Evolutionary conservation across 805 yeast genomes (phyloP).

Genomic region (Lachancea meyersii): DNA sequence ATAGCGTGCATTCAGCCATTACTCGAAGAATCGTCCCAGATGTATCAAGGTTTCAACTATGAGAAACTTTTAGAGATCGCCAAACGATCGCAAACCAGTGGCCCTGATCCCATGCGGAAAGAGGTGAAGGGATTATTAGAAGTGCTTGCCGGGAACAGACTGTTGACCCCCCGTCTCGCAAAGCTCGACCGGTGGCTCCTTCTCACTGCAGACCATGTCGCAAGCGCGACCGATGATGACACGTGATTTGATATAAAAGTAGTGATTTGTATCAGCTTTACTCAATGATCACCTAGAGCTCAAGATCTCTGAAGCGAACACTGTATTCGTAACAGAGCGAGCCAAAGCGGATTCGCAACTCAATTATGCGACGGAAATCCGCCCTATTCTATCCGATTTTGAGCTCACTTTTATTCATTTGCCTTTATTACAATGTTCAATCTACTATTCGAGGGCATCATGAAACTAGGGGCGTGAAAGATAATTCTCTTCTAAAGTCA

Average conservation of each 20-base stretch:
- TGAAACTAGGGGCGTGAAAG: not conserved
- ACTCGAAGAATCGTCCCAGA: constrained; percentile 20
- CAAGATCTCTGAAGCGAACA: not conserved
- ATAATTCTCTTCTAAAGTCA: not conserved
- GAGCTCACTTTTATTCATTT: not conserved
- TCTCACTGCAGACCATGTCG: constrained; percentile 5
- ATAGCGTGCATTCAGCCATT: constrained; percentile 18
- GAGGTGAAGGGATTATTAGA: constrained; percentile 13
- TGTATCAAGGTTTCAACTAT: constrained; percentile 23
- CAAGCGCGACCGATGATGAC: not conserved
- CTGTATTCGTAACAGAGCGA: not conserved
- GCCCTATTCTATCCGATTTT: not conserved
- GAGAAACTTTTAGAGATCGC: constrained; percentile 26
- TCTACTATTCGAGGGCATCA: not conserved
- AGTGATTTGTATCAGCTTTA: no score
- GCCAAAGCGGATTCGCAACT: no score
- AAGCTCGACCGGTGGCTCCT: constrained; percentile 17
- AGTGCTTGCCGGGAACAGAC: constrained; percentile 14
- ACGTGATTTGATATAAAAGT: not conserved
- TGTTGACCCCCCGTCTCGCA: constrained; percentile 14
- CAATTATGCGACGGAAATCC: constrained; percentile 1
- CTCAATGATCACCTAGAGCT: no score
- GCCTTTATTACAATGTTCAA: not conserved
- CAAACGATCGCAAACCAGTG: constrained; percentile 2
- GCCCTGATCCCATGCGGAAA: constrained; percentile 8